Base-by-base conservation (phyloP, 1,284 basidiomycete genomes). In the Trametes sp. region DNA sequence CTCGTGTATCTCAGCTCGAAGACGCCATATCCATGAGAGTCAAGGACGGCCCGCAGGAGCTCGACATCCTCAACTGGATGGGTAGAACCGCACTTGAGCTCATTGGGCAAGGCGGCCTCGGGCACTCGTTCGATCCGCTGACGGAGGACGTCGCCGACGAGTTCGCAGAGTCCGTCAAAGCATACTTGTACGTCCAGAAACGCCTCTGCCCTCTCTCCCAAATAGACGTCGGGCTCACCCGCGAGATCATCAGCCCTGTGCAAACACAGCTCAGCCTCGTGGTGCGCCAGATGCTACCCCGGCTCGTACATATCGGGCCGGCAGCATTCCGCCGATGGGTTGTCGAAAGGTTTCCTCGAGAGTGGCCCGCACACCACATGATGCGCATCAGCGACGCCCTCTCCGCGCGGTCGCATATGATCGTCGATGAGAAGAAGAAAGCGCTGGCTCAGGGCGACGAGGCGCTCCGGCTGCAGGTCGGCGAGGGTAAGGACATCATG, bases 71-170 rank as follows among this genome's bases (percentile, higher is more conserved):
- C 28, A 69, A 72, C 26, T 76, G 73, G 63, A 72, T 79, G 57
- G 73, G 74, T 21, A 75, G 77, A 14, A 72, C 76, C 1, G 74
- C 79, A 0, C 73, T 81, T 33, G 80, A 81, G 65, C 70, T 80
- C 31, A 74, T 80, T 58, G 75, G 77, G 8, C 77, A 77, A 51
- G 78, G 74, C 14, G 79, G 77, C 1, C 66, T 81, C 2, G 79
- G 78, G 1, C 74, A 79, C 58, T 76, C 78, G 9, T 80, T 80
- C 71, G 72, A 78, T 51, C 72, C 75, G 23, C 70, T 78, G 31
- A 66, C 68, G 6, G 64, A 65, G 28, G 66, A 75, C 11, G 72
- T 70, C 29, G 62, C 72, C 24, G 59, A 63, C 31, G 68, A 73
- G 16, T 75, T 75, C 41, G 66, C 60, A 9, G 58, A 63, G 1